These are phyloP conservation scores for Quercus glauca DNA, from an alignment of 306 rosid genomes.

Conservation along the genomic window DNA sequence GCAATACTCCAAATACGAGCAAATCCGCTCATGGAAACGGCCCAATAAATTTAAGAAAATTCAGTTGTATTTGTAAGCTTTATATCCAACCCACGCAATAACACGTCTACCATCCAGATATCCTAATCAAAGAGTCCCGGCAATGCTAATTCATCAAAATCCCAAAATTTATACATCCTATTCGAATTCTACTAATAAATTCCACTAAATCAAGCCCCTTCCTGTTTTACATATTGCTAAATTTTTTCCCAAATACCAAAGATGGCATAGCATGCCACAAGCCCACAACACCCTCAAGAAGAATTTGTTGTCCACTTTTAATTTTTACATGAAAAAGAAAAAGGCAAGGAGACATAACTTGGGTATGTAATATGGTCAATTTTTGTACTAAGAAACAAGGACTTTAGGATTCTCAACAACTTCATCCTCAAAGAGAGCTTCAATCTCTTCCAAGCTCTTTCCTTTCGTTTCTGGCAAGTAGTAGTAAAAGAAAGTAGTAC, in stretches of 20 bases:
- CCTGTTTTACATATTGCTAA: background rate
- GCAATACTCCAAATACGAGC: no score
- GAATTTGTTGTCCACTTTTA: background rate
- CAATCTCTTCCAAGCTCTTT: conserved; percentile 75
- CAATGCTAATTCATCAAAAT: no score
- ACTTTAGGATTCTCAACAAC: background rate
- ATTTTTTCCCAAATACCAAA: background rate
- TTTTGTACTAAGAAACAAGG: conserved; percentile 5
- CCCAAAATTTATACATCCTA: no score
- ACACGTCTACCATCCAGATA: no score
- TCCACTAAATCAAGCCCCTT: background rate
- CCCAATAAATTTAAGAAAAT: no score
- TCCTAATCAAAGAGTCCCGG: no score
- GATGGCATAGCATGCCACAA: background rate
- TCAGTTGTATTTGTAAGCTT: no score
- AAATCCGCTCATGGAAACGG: no score
- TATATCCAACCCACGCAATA: no score
- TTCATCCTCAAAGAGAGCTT: conserved; percentile 52
- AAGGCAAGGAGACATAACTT: background rate
- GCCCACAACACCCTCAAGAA: background rate
- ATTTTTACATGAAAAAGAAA: background rate
- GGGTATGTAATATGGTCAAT: background rate
- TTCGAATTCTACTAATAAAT: no score
- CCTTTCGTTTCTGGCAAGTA: conserved; percentile 76
- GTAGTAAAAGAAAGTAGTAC: conserved; percentile 37